phyloP scores from a whole-genome alignment of 202 grass and related monocot genomes.

The Bolboschoenoplectus hybrid region DNA sequence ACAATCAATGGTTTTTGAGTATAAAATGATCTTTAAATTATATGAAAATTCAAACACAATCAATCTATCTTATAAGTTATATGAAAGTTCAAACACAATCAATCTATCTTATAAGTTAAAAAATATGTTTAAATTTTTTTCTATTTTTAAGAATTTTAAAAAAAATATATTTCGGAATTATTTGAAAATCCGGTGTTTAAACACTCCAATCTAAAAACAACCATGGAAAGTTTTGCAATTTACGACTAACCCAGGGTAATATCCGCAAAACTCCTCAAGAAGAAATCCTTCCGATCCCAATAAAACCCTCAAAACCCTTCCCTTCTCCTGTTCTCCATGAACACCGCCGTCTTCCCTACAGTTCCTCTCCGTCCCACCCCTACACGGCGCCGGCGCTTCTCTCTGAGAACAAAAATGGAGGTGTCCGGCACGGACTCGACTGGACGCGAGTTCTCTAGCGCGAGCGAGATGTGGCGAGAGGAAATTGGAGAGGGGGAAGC shows the following conservation, averaged over 20 bases:
- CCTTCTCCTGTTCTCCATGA: not conserved
- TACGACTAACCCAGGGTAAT: not conserved
- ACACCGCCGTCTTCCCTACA: constrained; percentile 18
- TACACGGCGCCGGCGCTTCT: constrained; percentile 33
- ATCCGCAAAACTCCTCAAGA: not conserved
- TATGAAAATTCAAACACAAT: too few species aligned
- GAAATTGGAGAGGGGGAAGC: constrained; percentile 61
- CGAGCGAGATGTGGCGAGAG: constrained; percentile 85
- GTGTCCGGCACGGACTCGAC: constrained; percentile 64
- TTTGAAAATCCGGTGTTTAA: too few species aligned
- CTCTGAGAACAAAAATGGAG: constrained; percentile 51
- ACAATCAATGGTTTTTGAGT: too few species aligned
- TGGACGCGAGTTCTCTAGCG: constrained; percentile 70
- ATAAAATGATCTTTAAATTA: too few species aligned
- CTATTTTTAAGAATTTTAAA: too few species aligned
- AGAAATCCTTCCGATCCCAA: not conserved
- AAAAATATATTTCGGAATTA: too few species aligned
- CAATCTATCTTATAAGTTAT: too few species aligned
- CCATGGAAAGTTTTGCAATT: not conserved
- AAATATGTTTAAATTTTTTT: too few species aligned
- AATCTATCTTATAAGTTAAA: too few species aligned
- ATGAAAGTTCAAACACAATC: too few species aligned
- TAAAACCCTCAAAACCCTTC: constrained; percentile 30
- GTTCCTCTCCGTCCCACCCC: not conserved
- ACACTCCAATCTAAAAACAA: not conserved